Base-by-base conservation (phyloP, 495 filamentous ascomycete genomes). In the Symbiotaphrina buchneri region DNA sequence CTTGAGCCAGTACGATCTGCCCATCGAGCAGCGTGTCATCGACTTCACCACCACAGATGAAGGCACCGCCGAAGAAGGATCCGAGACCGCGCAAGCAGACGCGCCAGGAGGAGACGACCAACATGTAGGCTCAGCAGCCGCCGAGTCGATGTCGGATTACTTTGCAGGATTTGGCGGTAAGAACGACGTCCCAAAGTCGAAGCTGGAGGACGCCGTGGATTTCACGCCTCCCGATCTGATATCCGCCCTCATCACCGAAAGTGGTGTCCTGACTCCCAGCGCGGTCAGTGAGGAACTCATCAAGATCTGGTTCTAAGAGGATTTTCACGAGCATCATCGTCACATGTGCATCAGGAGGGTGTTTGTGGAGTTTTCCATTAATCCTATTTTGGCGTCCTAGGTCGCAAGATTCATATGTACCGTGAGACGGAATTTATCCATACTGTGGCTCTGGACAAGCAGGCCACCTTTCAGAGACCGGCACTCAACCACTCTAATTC, bases 181-280 rank as follows among this genome's bases (percentile, higher is more conserved):
- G n/a, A n/a, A n/a, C n/a, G n/a, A n/a, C n/a, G 8, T 32, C 27
- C 18, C 45, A 45, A 27, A 31, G 15, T 29, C 33, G 27, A 18
- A 34, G 10, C 11, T 36, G 3, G 42, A 46, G 4, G 62, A 71
- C 34, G 61, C 59, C 25, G 83, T 95, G 10, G 87, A 97, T 46
- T 93, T 77, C 46, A 93, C 83, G 44, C 75, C 80, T 21, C 78
- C 78, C 5, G 62, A 80, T 40, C 54, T 82, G 30, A 81, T 92
- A 26, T 74, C 75, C 5, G 75, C 73, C 5, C 56, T 84, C 36
- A 74, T 85, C 34, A 83, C 77, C 1, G 78, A 85, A 42, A 58
- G 55, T 19, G 77, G 78, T 29, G 67, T 83, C 3, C 50, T 79
- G 33, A 75, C 74, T 8, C 75, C 78, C 4, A 76, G 68, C 44